phyloP scores from a whole-genome alignment of 2,329 filamentous ascomycete species.

The Ophiognomonia clavigignenti-juglandacearum region DNA sequence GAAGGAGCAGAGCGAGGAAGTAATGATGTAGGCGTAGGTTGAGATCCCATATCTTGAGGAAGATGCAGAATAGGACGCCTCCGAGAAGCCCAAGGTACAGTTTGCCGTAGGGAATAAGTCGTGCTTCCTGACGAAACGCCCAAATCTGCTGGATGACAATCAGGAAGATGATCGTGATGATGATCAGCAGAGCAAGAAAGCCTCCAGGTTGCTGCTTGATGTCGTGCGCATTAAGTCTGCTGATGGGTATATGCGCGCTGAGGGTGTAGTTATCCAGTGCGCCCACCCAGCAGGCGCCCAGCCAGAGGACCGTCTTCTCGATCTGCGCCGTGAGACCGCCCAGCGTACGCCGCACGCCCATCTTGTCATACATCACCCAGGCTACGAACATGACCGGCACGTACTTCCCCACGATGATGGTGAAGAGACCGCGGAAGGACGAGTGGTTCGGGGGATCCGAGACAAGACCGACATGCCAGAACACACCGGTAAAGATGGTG shows the following conservation, averaged over 20 bases:
- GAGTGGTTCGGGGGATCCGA: constrained; percentile 74
- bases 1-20: constrained; percentile 77
- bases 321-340: constrained; percentile 72
- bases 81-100: constrained; percentile 67
- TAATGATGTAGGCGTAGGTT: constrained; percentile 93
- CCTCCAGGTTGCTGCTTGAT: constrained; percentile 86
- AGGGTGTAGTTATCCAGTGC: constrained; percentile 94
- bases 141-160: constrained; percentile 75
- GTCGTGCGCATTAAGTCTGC: constrained; percentile 86
- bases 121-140: constrained; percentile 80
- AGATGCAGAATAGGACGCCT: constrained; percentile 65
- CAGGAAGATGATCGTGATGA: constrained; percentile 64
- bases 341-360: constrained; percentile 69
- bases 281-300: constrained; percentile 87
- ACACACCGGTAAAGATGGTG: constrained; percentile 73
- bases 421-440: constrained; percentile 67
- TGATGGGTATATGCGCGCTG: constrained; percentile 78
- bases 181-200: constrained; percentile 71
- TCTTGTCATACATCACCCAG: constrained; percentile 83
- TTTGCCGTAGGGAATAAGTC: constrained; percentile 70
- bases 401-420: constrained; percentile 73
- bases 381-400: constrained; percentile 83
- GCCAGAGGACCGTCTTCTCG: constrained; percentile 86
- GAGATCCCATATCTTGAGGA: constrained; percentile 60
- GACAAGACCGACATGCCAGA: constrained; percentile 85